Base-by-base conservation (phyloP, 2,329 filamentous ascomycete genomes). In the Fusarium anguioides region DNA sequence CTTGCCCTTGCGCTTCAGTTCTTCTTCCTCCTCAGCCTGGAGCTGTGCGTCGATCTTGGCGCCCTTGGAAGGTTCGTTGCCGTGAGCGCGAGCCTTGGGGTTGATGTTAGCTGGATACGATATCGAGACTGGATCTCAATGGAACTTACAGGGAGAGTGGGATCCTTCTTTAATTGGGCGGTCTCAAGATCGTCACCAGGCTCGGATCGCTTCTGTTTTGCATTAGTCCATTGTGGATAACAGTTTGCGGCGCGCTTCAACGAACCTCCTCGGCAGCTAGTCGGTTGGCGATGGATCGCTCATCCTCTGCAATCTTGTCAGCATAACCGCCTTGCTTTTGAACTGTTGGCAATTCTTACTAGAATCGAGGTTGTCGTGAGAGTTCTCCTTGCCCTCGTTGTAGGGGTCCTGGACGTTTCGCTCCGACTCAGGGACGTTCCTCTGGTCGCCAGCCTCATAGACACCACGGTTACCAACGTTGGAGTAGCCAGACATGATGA, bases 371-470 rank as follows among this genome's bases (percentile, higher is more conserved):
- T 84, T 82, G 63, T 84, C 77, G 79, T 96, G 92, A 50, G 89
- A 90, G 77, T 91, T 82, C 59, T 84, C 77, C 77, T 90, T 83
- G 72, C 93, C 92, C 81, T 95, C 90, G 63, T 94, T 81, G 81
- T 87, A 96, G 61, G 88, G 84, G 49, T 86, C 81, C 20, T 83
- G 78, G 39, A 83, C 81, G 23, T 84, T 76, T 35, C 74, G 41
- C 73, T 87, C 82, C 4, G 85, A 82, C 60, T 85, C 75, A 64
- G 87, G 85, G 64, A 80, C 76, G 76, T 88, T 93, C 72, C 87
- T 86, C 83, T 96, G 92, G 80, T 96, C 92, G 59, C 89, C 90
- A 57, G 85, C 89, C 81, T 94, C 91, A 81, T 96, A 94, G 76
- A 93, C 80, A 62, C 79, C 77, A 66, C 80, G 73, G 76, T 82